Evolutionary conservation across 352 stramenopile species (phyloP).

Genomic region (Pythium monospermum): DNA sequence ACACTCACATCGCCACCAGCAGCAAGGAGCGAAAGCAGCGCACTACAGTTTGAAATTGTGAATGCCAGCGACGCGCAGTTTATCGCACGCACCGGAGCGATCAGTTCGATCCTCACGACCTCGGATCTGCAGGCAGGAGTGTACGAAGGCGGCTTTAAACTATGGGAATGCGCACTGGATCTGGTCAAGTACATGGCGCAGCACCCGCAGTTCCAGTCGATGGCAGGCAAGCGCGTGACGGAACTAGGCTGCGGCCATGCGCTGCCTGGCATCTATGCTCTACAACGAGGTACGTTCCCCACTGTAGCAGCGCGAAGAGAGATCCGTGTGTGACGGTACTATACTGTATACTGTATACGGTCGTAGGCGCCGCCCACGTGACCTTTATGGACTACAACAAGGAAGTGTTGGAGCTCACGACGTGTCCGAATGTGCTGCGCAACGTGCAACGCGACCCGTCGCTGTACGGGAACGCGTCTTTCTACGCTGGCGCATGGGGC

Average conservation of each 20-base stretch:
- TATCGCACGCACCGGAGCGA: conserved; percentile 45
- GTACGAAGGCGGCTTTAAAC: conserved; percentile 85
- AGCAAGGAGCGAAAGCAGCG: conserved; percentile 3
- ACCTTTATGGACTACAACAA: conserved; percentile 88
- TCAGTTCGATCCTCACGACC: conserved; percentile 60
- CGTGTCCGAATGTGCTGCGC: conserved; percentile 64
- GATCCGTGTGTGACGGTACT: too few relatives aligned
- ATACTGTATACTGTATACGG: neutral
- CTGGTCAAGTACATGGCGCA: conserved; percentile 37
- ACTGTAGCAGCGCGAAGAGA: too few relatives aligned
- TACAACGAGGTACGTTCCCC: conserved; percentile 55
- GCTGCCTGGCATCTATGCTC: conserved; percentile 68
- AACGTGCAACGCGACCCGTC: conserved; percentile 30
- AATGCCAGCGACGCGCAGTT: conserved; percentile 53
- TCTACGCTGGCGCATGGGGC: conserved; percentile 74
- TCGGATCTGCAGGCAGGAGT: conserved; percentile 74
- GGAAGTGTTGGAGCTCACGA: conserved; percentile 82
- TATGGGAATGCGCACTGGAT: conserved; percentile 81
- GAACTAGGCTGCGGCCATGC: conserved; percentile 80
- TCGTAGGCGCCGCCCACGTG: conserved; percentile 48
- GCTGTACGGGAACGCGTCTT: conserved; percentile 38
- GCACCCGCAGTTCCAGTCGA: conserved; percentile 19
- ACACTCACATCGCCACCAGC: too few relatives aligned
- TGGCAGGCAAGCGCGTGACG: conserved; percentile 39
- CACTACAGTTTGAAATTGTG: conserved; percentile 52